Evolutionary conservation across 2,329 filamentous ascomycete genomes (phyloP), one percentile per base, ranked within the genome.

Genomic region (Tolypocladium cylindrosporum): DNA sequence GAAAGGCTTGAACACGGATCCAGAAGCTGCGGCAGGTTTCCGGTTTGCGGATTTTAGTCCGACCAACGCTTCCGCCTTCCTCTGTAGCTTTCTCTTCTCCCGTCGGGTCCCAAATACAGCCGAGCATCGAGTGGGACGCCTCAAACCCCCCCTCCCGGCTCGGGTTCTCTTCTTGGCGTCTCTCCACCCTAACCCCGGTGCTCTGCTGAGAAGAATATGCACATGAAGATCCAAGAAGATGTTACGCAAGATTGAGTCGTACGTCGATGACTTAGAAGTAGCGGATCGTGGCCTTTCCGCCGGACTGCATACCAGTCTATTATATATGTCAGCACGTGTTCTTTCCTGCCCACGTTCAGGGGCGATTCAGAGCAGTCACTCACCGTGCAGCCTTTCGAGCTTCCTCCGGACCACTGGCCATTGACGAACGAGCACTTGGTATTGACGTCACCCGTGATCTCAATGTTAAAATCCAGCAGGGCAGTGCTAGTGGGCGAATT

Each of bases 301-400:
- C 75, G 14, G 63, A 52, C n/a, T 61, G 61, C 62, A 81, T 67
- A 42, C 70, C 71, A 39, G 77, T 78, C 79, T 82, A 57, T 13
- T 11, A 13, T 21, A 1, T 6, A 36, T 36, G 48, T 51, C 48
- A 51, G 48, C 31, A 36, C 13, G 27, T 10, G 16, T 51, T 36
- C 31, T 51, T 7, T 36, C 19, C 27, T 19, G 16, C 9, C 16
- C 9, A 19, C 27, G n/a, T 39, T 24, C 27, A 48, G 24, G 24
- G 31, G 48, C 19, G 45, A 10, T 55, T 50, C 52, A 13, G 9
- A 8, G 9, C 21, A 11, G 9, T 31, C 2, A 82, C 89, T 81
- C 85, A 94, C 90, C 55, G 91, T 96, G 84, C 91, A 96, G 60
- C 91, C 90, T 61, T 75, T 78, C 60, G 36, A 45, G 63, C 81